Conservation (phyloP, 352 stramenopile species). For the Globisporangium parvum region DNA sequence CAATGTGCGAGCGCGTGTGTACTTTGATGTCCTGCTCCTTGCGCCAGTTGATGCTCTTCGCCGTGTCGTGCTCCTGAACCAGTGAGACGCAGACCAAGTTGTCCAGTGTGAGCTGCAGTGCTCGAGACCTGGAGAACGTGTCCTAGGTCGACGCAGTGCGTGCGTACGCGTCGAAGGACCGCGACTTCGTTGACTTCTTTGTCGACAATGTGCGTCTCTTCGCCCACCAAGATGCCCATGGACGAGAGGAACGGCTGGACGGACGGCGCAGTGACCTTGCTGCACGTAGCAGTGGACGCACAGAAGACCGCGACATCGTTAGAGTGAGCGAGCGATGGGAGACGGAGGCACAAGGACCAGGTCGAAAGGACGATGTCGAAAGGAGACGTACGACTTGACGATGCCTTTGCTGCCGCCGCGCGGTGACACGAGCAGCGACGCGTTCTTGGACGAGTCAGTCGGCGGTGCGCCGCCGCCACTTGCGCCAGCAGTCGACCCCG, state of each 20-base stretch:
- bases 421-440: constrained; percentile 35
- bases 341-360: too few relatives aligned
- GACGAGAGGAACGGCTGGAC: constrained; percentile 70
- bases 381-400: constrained; percentile 37
- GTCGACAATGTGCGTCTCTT: constrained; percentile 75
- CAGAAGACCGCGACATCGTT: too few relatives aligned
- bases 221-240: constrained; percentile 62
- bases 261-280: constrained; percentile 58
- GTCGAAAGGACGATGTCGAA: too few relatives aligned
- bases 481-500: constrained; percentile 9
- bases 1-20: neutral
- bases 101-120: neutral
- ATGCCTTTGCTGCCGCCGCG: constrained; percentile 19
- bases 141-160: too few relatives aligned
- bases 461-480: constrained; percentile 2
- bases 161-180: constrained; percentile 45
- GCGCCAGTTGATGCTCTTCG: constrained; percentile 59
- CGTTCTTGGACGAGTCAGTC: constrained; percentile 18
- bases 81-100: too few relatives aligned
- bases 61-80: constrained; percentile 50
- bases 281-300: constrained; percentile 2
- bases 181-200: constrained; percentile 75
- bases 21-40: constrained; percentile 74
- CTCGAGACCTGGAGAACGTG: neutral
- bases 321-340: neutral